Evolutionary conservation across 257 asterid genomes (phyloP).

Genomic region (Mitragyna speciosa): DNA sequence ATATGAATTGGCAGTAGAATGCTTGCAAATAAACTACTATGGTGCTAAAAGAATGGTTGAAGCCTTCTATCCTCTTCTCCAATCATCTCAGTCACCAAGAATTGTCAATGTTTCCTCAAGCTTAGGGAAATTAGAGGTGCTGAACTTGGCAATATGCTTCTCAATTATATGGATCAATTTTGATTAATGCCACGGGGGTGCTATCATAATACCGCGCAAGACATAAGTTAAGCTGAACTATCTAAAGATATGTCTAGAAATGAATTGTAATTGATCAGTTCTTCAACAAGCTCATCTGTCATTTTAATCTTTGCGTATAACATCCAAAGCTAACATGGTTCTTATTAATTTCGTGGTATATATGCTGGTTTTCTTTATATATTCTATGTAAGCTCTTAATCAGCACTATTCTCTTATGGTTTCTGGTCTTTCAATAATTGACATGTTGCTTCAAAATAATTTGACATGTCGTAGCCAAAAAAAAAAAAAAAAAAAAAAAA

Average conservation of each 20-base stretch:
- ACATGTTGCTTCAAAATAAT: no score
- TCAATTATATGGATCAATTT: not conserved
- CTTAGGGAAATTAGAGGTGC: conserved; percentile 33
- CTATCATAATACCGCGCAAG: not conserved
- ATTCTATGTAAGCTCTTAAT: no score
- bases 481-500: no score
- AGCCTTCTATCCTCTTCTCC: conserved; percentile 55
- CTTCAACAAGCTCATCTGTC: no score
- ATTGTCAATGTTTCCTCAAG: conserved; percentile 51
- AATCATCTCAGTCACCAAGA: conserved; percentile 50
- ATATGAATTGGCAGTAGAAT: conserved; percentile 33
- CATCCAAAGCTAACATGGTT: no score
- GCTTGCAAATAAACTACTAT: conserved; percentile 48
- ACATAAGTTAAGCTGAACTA: not conserved
- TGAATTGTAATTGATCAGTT: no score
- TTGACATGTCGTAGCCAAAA: no score
- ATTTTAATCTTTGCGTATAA: not conserved
- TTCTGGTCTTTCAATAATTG: no score
- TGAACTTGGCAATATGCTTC: not conserved
- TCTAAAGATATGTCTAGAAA: no score
- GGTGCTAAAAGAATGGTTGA: conserved; percentile 49
- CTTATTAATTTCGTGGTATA: no score
- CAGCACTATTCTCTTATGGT: no score
- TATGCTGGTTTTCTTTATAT: no score
- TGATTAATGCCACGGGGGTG: not conserved